A percentile compares a stretch with the other conserved stretches of the same genome.
Conservation (phyloP, 225 moss, liverwort and hornwort genomes). For the Polytrichum commune region DNA sequence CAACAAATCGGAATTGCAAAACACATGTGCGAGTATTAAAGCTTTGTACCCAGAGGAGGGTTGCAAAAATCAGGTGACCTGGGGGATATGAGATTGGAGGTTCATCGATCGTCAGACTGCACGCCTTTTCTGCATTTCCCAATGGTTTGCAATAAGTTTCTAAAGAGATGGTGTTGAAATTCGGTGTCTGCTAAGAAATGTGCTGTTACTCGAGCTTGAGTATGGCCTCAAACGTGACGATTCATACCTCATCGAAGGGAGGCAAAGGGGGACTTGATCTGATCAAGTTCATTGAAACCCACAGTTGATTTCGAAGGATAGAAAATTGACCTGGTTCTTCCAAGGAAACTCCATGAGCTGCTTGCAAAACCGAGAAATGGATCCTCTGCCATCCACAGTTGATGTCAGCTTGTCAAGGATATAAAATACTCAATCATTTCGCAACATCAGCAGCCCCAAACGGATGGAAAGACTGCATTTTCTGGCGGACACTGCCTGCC, state of each 20-base stretch:
- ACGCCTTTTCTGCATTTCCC: no score
- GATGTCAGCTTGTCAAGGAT: constrained; percentile 41
- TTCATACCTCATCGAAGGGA: constrained; percentile 74
- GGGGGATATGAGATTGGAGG: no score
- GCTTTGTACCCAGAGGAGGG: no score
- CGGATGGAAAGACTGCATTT: constrained; percentile 61
- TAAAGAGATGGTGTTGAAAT: no score
- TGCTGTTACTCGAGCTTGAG: constrained; percentile 45
- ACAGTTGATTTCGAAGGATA: constrained; percentile 71
- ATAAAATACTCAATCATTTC: constrained; percentile 65
- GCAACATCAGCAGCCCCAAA: constrained; percentile 77
- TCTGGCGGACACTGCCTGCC: constrained; percentile 42
- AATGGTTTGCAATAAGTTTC: no score
- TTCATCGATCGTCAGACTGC: no score
- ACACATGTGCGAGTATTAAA: no score
- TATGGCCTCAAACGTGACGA: constrained; percentile 86
- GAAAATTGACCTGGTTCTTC: no score
- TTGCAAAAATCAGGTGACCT: no score
- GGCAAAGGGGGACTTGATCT: neutral
- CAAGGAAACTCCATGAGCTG: constrained; percentile 37
- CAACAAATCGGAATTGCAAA: no score
- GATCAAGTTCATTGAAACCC: constrained; percentile 39
- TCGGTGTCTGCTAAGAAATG: no score
- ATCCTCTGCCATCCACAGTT: constrained; percentile 40
- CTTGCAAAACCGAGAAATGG: constrained; percentile 3